Base-by-base conservation (phyloP, 208 protist genomes). In the Leishmania aethiopica region DNA sequence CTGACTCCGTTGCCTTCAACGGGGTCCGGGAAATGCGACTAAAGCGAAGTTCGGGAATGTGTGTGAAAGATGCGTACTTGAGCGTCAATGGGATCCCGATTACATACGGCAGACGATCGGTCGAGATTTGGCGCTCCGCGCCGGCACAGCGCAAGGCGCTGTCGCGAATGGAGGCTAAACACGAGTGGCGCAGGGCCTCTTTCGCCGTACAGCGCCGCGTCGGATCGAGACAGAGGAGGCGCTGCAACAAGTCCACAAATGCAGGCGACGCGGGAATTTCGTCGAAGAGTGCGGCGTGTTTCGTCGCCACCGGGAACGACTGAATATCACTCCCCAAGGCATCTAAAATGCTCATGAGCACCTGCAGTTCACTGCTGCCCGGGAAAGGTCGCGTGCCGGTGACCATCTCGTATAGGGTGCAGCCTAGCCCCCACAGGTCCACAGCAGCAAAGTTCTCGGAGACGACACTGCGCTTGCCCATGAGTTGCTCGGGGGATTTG, bases 371-470 rank as follows among this genome's bases (percentile, higher is more conserved):
- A 37, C 79, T 94, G 75, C 45, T 87, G 74, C 62, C 93, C 72
- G 81, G 71, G 84, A 89, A 96, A 84, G 70, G 89, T 77, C 69
- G 87, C 45, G 32, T 76, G 22, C 93, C 93, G 25, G 90, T 93
- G 57, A 74, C 71, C 40, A 96, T 86, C 73, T 96, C 93, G 78
- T 89, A 93, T 55, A 96, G 75, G 8, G 93, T 95, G 80, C 91
- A 96, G 22, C 93, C 93, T 15, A 96, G 77, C 25, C 88, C 90
- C 92, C 93, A 96, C 88, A 95, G 89, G 70, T 96, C 93, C 49
- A 90, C 94, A 1, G 91, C 84, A 35, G 88, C 81, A 64, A 80
- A 88, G 71, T 91, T 86, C 8, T 85, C 70, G 6, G 82, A 60
- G 49, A 85, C 57, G 2, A 74, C 37, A 37, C 73, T 85, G 42